Conservation (phyloP, 1,139 yeast species). For the Geotrichum citri-aurantii region DNA sequence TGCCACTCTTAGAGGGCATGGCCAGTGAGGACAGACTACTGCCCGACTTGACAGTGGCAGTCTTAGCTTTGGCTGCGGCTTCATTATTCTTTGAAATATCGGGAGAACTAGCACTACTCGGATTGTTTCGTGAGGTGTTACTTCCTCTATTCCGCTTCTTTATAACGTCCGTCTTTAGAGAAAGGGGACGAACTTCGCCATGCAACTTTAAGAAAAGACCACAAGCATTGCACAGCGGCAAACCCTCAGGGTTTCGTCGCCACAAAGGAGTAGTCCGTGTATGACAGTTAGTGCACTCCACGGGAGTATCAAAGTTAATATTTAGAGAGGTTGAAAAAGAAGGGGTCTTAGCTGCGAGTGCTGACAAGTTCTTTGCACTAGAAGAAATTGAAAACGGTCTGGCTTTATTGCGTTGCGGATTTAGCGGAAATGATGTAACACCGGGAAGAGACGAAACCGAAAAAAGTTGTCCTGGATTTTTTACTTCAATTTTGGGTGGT, state of each 20-base stretch:
- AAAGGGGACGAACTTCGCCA: constrained; percentile 84
- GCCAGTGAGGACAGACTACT: neutral
- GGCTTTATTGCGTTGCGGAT: constrained; percentile 2
- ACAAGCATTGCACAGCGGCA: constrained; percentile 89
- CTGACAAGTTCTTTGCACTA: neutral
- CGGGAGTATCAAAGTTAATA: constrained; percentile 19
- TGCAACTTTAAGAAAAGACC: constrained; percentile 82
- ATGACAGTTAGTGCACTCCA: constrained; percentile 71
- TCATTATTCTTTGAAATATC: neutral
- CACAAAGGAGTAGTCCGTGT: constrained; percentile 89
- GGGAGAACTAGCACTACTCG: neutral
- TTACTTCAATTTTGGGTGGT: constrained; percentile 1
- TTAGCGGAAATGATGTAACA: neutral
- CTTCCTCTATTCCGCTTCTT: constrained; percentile 52
- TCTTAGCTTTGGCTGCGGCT: neutral
- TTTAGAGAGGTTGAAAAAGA: constrained; percentile 13
- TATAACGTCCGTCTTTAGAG: constrained; percentile 83
- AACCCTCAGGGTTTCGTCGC: constrained; percentile 88
- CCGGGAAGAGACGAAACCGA: constrained; percentile 10
- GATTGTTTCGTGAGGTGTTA: neutral
- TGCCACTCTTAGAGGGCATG: neutral
- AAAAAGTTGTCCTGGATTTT: constrained; percentile 15
- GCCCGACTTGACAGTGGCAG: constrained; percentile 5
- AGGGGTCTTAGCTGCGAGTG: neutral
- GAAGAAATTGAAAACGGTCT: neutral